Percentiles rank a stretch among this genome's conserved stretches.
phyloP scores from a whole-genome alignment of 2,329 filamentous ascomycete species.

The Emydomyces testavorans region DNA sequence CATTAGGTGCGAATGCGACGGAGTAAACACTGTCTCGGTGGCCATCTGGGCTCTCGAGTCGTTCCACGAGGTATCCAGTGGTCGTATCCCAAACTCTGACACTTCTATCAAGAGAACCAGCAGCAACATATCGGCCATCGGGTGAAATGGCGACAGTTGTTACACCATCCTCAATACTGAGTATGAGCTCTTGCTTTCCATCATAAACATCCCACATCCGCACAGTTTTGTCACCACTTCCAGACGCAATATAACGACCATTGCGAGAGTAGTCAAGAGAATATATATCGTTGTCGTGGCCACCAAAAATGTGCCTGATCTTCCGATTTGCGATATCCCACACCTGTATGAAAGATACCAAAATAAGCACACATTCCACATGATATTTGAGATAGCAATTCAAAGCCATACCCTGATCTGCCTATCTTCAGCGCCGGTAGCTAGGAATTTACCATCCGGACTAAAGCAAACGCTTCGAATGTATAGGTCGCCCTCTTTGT shows the following conservation, averaged over 20 bases:
- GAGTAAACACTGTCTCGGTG: slow-evolving; percentile 97
- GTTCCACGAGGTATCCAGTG: slow-evolving; percentile 74
- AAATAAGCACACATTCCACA: background rate
- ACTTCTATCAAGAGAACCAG: slow-evolving; percentile 92
- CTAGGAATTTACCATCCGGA: slow-evolving; percentile 83
- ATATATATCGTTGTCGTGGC: slow-evolving; percentile 98
- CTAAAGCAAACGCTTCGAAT: slow-evolving; percentile 98
- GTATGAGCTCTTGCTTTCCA: slow-evolving; percentile 66
- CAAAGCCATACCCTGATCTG: slow-evolving; percentile 65
- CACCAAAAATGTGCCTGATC: slow-evolving; percentile 88
- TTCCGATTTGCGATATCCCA: slow-evolving; percentile 81
- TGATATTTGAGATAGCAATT: slow-evolving; percentile 7
- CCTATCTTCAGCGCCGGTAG: slow-evolving; percentile 95
- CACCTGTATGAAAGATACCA: slow-evolving; percentile 46
- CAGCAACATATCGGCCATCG: slow-evolving; percentile 85
- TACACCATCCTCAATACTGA: slow-evolving; percentile 92
- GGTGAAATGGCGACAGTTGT: slow-evolving; percentile 96
- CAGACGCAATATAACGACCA: slow-evolving; percentile 86
- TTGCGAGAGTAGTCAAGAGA: slow-evolving; percentile 90
- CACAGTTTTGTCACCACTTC: slow-evolving; percentile 87
- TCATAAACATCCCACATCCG: slow-evolving; percentile 92
- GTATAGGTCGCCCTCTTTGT: slow-evolving; percentile 84
- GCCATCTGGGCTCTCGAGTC: slow-evolving; percentile 81
- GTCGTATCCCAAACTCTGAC: slow-evolving; percentile 93
- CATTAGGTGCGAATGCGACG: slow-evolving; percentile 89